Conservation (phyloP, 73 alveolate species). For the Paramecium pentaurelia region DNA sequence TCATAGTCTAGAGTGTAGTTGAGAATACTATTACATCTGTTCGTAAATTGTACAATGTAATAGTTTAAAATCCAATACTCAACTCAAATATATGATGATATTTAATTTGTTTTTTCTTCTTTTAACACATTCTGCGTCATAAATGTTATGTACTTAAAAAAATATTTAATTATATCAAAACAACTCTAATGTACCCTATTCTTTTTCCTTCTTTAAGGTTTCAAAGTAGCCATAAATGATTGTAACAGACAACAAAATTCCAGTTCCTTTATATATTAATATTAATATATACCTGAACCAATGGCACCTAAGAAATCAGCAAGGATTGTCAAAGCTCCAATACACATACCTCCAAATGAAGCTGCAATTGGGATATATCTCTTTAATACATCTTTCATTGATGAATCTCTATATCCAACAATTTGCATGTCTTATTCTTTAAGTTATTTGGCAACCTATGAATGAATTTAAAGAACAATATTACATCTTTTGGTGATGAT, state of each 20-base stretch:
- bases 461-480: background rate
- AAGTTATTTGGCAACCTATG: conserved; percentile 93
- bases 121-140: background rate
- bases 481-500: conserved; percentile 94
- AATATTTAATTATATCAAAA: conserved; percentile 7
- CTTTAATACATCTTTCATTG: conserved; percentile 85
- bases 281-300: conserved; percentile 79
- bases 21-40: conserved; percentile 22
- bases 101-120: conserved; percentile 2
- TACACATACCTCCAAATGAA: conserved; percentile 99
- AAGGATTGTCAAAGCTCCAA: conserved; percentile 97
- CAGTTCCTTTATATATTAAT: conserved; percentile 85
- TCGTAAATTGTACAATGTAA: conserved; percentile 34
- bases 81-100: background rate
- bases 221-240: conserved; percentile 99
- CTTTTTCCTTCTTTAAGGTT: conserved; percentile 89
- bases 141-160: background rate
- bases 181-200: conserved; percentile 61
- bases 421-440: conserved; percentile 97
- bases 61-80: background rate
- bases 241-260: conserved; percentile 97
- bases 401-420: conserved; percentile 91
- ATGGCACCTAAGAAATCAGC: conserved; percentile 99
- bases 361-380: conserved; percentile 99
- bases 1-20: background rate